phyloP scores from a whole-genome alignment of 768 basidiomycete species.

The Inosperma sp. region DNA sequence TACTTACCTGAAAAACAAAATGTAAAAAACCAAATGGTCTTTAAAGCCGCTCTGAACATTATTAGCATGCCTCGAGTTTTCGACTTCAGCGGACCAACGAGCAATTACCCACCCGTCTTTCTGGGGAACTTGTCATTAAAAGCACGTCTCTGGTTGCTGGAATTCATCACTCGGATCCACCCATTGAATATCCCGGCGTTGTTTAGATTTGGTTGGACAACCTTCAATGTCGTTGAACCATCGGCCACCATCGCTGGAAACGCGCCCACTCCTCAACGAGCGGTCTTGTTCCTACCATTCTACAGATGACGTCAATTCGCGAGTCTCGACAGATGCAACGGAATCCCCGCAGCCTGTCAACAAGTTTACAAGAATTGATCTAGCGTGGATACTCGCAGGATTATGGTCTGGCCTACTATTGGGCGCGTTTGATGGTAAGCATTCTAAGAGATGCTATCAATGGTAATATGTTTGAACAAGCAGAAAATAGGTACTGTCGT shows the following conservation, averaged over 20 bases:
- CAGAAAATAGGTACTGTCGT: constrained; percentile 74
- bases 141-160: too few relatives aligned
- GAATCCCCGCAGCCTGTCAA: constrained; percentile 33
- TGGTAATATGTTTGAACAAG: constrained; percentile 9
- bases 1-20: not conserved
- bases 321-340: constrained; percentile 21
- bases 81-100: too few relatives aligned
- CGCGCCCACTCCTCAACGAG: constrained; percentile 53
- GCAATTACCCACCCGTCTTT: too few relatives aligned
- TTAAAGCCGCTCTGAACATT: too few relatives aligned
- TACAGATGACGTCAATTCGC: constrained; percentile 37
- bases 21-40: too few relatives aligned
- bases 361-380: constrained; percentile 49
- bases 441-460: constrained; percentile 7
- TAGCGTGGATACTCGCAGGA: constrained; percentile 67
- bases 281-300: constrained; percentile 45
- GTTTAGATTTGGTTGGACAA: constrained; percentile 22
- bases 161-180: too few relatives aligned
- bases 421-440: constrained; percentile 77
- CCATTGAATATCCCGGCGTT: constrained; percentile 9
- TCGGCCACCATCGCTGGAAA: constrained; percentile 46
- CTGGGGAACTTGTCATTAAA: too few relatives aligned
- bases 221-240: constrained; percentile 44
- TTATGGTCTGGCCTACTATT: constrained; percentile 83
- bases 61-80: too few relatives aligned